Evolutionary conservation across 495 filamentous ascomycete species (phyloP).

Genomic region (Staphylotrichum tortipilum): DNA sequence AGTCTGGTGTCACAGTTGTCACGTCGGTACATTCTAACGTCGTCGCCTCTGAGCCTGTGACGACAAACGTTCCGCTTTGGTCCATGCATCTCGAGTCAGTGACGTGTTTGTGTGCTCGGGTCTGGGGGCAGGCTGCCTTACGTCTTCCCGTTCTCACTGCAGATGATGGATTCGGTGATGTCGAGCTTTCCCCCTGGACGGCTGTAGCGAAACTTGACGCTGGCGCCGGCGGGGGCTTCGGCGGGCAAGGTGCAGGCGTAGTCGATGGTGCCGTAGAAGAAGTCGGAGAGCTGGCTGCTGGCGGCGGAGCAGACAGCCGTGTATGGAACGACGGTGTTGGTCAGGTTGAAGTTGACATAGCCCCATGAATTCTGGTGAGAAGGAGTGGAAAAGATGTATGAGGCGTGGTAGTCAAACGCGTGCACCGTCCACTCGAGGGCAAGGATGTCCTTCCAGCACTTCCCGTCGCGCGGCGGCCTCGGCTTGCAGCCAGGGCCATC

Average conservation of each 20-base stretch:
- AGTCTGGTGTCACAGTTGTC: constrained; percentile 30
- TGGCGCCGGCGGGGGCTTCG: constrained; percentile 2
- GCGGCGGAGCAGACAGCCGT: constrained; percentile 25
- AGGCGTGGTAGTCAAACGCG: constrained; percentile 31
- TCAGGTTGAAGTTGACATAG: constrained; percentile 37
- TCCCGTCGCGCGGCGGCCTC: constrained; percentile 1
- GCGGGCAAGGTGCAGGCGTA: constrained; percentile 25
- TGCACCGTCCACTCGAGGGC: constrained; percentile 10
- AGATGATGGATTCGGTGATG: constrained; percentile 29
- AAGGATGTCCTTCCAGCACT: constrained; percentile 7
- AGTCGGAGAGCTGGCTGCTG: constrained; percentile 31
- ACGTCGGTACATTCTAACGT: constrained; percentile 33
- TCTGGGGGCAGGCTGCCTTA: constrained; percentile 12
- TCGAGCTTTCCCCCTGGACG: constrained; percentile 23
- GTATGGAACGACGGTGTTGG: constrained; percentile 27
- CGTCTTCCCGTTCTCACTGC: constrained; percentile 22
- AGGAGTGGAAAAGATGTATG: constrained; percentile 31
- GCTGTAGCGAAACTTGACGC: constrained; percentile 28
- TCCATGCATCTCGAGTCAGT: neutral
- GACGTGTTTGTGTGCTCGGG: neutral
- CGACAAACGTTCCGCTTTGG: constrained; percentile 28
- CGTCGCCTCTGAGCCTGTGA: constrained; percentile 23
- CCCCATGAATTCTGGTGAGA: constrained; percentile 37
- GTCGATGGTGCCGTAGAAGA: constrained; percentile 33
- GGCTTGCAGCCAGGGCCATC: neutral